Evolutionary conservation across 1,284 basidiomycete species (phyloP), one percentile per base, ranked within the genome.

Genomic region (Puccinia novopanici): DNA sequence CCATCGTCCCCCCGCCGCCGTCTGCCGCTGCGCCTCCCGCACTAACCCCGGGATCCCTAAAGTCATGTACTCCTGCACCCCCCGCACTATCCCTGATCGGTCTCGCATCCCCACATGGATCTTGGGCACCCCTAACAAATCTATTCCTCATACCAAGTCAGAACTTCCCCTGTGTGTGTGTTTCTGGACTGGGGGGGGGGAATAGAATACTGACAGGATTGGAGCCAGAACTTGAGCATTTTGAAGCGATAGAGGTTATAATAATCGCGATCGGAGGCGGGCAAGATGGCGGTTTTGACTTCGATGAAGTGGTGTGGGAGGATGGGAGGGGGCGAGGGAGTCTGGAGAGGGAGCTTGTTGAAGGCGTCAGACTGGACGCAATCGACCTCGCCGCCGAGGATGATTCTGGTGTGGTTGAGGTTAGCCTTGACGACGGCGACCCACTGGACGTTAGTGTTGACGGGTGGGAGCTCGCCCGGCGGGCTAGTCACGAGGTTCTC

Each of bases 311-410:
- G 45, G 9, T 70, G 24, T 2, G 65, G 67, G 17, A 55, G 34
- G 65, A 79, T 59, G 2, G 42, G 24, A 3, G 1, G 13, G 15
- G 40, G 15, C 13, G 10, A 8, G 19, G 71, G 30, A 8, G 15
- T 2, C 8, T 34, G 50, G 8, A 30, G 34, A 2, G 15, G 24
- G 15, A 48, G 5, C 10, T 57, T 6, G 34, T 68, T 5, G 37
- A 80, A 61, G 3, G 45, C 55, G 3, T 65, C 27, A 0, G 68
- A 59, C 34, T 54, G 42, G 12, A 80, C 37, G 40, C 70, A 59
- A 65, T 80, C 77, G 3, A 80, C 77, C 72, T 80, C 77, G 19
- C 77, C 77, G 59, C 77, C 70, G 5, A 80, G 4, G 68, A 80
- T 80, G 17, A 80, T 12, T 54, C 59, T 48, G 34, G 52, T 72